Conservation (phyloP, 306 rosid genomes). For the cucumber (Cucumis sativus) region Cucumber_9930_V3 NC_026655.2:25681501-25682000, state of each 20-base stretch:
- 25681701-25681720: not conserved
- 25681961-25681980: not conserved
- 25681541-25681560: too few relatives aligned
- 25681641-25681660: too few relatives aligned
- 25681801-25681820: conserved; percentile 5
- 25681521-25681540: too few relatives aligned
- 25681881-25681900: conserved; percentile 66
- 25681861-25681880: conserved; percentile 55
- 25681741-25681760: too few relatives aligned
- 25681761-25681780: not conserved
- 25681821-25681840: conserved; percentile 26
- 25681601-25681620: too few relatives aligned
- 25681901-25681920: conserved; percentile 69
- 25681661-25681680: not conserved
- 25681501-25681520: too few relatives aligned
- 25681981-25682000: not conserved
- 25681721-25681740: not conserved
- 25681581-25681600: too few relatives aligned
- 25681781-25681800: conserved; percentile 18
- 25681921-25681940: conserved; percentile 67
- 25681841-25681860: conserved; percentile 66
- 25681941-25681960: conserved; percentile 38
- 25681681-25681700: not conserved
- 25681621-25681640: too few relatives aligned
- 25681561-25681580: too few relatives aligned